Conservation (phyloP, 106 monocot genomes). For the Ottelia alismoides region DNA sequence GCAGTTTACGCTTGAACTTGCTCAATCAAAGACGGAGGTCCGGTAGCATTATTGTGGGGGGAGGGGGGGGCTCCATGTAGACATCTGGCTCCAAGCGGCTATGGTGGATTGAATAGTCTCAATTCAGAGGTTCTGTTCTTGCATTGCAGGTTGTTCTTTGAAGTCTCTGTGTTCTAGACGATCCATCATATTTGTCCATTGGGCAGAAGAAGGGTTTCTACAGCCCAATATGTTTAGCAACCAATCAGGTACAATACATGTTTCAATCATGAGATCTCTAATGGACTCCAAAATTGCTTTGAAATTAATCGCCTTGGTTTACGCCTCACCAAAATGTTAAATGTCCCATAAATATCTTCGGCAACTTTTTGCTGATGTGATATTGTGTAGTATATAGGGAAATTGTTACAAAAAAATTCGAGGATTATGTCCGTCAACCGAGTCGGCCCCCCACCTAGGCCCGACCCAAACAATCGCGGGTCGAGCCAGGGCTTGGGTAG, state of each 20-base stretch:
- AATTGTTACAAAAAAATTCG: constrained; percentile 56
- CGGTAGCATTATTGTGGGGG: no score
- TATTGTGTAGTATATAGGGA: constrained; percentile 91
- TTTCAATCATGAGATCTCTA: constrained; percentile 96
- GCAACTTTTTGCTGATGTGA: constrained; percentile 73
- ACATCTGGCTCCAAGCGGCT: no score
- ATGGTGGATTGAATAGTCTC: no score
- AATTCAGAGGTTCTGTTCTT: no score
- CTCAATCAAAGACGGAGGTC: no score
- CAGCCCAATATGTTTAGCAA: constrained; percentile 93
- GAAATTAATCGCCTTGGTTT: constrained; percentile 99
- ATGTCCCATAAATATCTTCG: constrained; percentile 80
- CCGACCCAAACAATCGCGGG: no score
- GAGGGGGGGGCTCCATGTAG: no score
- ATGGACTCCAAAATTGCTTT: constrained; percentile 98
- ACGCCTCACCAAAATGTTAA: constrained; percentile 91
- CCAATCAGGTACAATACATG: constrained; percentile 94
- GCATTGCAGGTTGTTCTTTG: no score
- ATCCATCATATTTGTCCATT: constrained; percentile 97
- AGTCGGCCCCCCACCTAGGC: no score
- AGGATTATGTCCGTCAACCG: no score
- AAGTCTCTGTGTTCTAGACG: constrained; percentile 82
- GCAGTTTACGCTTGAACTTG: no score
- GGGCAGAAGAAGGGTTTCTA: constrained; percentile 97
- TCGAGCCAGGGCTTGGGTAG: no score